Percentiles rank a stretch among this genome's conserved stretches.
Evolutionary conservation across 2,329 filamentous ascomycete genomes (phyloP).

Genomic region (Pyrenophora seminiperda): DNA sequence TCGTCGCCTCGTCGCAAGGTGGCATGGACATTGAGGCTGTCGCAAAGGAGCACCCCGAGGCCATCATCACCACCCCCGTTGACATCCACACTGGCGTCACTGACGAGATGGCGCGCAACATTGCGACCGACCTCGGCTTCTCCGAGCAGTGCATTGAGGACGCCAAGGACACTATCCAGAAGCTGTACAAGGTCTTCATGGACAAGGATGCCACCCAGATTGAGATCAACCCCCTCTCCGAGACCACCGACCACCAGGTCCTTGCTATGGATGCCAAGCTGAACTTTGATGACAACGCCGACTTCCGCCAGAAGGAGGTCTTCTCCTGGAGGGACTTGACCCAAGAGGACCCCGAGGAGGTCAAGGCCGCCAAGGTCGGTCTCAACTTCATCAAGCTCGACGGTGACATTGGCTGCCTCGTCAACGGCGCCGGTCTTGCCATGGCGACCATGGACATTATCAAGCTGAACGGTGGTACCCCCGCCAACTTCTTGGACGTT

Average conservation of each 20-base stretch:
- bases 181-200: conserved; percentile 98
- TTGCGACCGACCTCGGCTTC: conserved; percentile 92
- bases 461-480: conserved; percentile 95
- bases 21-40: conserved; percentile 99
- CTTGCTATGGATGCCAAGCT: conserved; percentile 99
- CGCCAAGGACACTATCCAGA: conserved; percentile 95
- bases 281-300: conserved; percentile 97
- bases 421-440: conserved; percentile 98
- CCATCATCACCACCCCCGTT: conserved; percentile 91
- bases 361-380: conserved; percentile 89
- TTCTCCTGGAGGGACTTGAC: conserved; percentile 92
- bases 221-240: conserved; percentile 98
- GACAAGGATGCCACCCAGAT: conserved; percentile 99
- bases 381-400: conserved; percentile 99
- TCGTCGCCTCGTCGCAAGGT: conserved; percentile 96
- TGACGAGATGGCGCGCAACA: conserved; percentile 88
- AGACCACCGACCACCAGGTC: conserved; percentile 97
- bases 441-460: conserved; percentile 99
- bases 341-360: conserved; percentile 97
- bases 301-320: conserved; percentile 96
- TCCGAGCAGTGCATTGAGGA: conserved; percentile 97
- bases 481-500: conserved; percentile 98
- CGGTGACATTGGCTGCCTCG: conserved; percentile 97
- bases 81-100: conserved; percentile 95
- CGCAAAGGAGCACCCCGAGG: conserved; percentile 95